Evolutionary conservation across 2,329 filamentous ascomycete species (phyloP).

Genomic region (Neofusicoccum kwambonambiense): DNA sequence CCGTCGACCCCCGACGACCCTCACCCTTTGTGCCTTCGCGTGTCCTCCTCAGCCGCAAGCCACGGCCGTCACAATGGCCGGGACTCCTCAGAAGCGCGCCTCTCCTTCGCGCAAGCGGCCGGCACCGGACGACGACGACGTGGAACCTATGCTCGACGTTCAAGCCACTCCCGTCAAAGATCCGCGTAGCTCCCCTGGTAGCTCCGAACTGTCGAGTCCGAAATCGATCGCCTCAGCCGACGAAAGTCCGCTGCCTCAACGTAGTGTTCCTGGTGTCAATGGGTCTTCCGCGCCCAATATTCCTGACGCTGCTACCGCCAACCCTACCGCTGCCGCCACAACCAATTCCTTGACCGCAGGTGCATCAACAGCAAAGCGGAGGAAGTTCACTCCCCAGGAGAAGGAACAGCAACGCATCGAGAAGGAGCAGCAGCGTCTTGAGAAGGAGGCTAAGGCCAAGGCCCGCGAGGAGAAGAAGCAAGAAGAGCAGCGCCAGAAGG

Average conservation of each 20-base stretch:
- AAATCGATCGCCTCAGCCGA: constrained; percentile 31
- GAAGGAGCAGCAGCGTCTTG: constrained; percentile 35
- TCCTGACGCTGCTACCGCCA: constrained; percentile 18
- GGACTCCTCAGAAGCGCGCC: constrained; percentile 19
- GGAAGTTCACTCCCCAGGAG: constrained; percentile 44
- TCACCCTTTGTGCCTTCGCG: background rate
- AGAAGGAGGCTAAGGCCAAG: constrained; percentile 40
- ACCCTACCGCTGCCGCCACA: background rate
- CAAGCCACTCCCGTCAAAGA: constrained; percentile 25
- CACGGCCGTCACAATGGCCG: constrained; percentile 28
- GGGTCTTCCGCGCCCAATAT: constrained; percentile 23
- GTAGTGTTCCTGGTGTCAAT: constrained; percentile 6
- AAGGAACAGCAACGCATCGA: constrained; percentile 35
- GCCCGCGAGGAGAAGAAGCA: constrained; percentile 38
- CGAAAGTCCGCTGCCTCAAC: constrained; percentile 21
- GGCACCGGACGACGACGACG: constrained; percentile 30
- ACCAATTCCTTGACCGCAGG: background rate
- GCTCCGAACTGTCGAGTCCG: constrained; percentile 32
- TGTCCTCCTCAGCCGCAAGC: background rate
- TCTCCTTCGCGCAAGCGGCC: constrained; percentile 33
- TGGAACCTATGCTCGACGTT: constrained; percentile 20
- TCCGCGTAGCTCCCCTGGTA: constrained; percentile 26
- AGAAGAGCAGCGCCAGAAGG: constrained; percentile 27
- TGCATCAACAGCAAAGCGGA: constrained; percentile 38
- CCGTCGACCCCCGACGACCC: background rate